Evolutionary conservation across 148 eudicot species (phyloP).

Genomic region (Silene latifolia): DNA sequence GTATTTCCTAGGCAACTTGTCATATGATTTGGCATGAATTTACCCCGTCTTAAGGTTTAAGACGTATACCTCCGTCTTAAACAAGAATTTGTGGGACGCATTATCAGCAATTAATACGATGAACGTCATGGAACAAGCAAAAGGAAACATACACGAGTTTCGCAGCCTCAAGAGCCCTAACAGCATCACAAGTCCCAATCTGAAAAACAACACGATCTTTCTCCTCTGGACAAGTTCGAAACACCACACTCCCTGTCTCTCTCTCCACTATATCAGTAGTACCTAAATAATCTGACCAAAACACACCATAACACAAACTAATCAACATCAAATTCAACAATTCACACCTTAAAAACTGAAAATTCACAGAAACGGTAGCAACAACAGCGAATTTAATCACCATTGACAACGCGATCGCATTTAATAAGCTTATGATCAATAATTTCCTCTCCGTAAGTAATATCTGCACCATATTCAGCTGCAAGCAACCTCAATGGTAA

Average conservation of each 20-base stretch:
- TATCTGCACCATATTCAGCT: conserved; percentile 81
- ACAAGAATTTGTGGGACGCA: too few species aligned
- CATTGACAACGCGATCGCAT: conserved; percentile 68
- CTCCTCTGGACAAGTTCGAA: conserved; percentile 76
- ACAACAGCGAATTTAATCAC: conserved; percentile 24
- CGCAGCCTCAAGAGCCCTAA: conserved; percentile 78
- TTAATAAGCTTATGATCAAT: conserved; percentile 83
- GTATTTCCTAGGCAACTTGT: too few species aligned
- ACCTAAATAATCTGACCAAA: conserved; percentile 50
- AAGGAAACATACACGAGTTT: conserved; percentile 61
- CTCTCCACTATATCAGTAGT: conserved; percentile 66
- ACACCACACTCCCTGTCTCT: conserved; percentile 62
- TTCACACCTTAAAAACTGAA: not conserved
- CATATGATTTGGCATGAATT: too few species aligned
- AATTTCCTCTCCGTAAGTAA: conserved; percentile 88
- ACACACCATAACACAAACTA: not conserved
- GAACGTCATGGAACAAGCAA: not conserved
- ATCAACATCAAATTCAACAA: conserved; percentile 1
- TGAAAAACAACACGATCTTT: conserved; percentile 65
- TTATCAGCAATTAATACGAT: conserved; percentile 7
- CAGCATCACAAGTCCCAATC: conserved; percentile 78
- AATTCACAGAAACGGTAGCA: not conserved
- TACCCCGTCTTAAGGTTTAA: too few species aligned
- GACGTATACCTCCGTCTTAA: too few species aligned
- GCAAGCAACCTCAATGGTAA: conserved; percentile 74